Conservation (phyloP, 495 filamentous ascomycete genomes). For the Glarea lozoyensis region DNA sequence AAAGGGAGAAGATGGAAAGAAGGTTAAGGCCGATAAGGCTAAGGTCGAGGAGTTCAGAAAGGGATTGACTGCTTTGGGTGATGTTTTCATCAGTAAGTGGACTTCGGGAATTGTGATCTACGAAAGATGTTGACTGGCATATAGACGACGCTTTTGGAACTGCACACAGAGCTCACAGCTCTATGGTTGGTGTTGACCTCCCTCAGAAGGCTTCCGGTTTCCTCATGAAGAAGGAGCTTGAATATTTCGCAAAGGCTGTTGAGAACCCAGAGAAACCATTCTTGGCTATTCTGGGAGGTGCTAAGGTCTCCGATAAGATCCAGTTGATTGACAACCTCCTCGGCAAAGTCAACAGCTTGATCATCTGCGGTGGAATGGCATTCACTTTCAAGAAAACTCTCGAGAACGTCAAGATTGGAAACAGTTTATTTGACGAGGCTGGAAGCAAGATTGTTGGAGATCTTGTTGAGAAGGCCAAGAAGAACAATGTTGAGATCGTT, state of each 20-base stretch:
- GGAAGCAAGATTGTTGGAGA: conserved; percentile 86
- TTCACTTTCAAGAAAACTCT: conserved; percentile 99
- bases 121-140: not conserved
- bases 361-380: conserved; percentile 97
- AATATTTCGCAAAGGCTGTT: conserved; percentile 97
- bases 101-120: not conserved
- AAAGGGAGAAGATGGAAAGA: conserved; percentile 89
- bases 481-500: conserved; percentile 88
- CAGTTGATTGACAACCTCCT: conserved; percentile 98
- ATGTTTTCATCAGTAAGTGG: conserved; percentile 89
- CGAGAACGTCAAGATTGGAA: conserved; percentile 81
- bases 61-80: conserved; percentile 86
- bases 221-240: conserved; percentile 99
- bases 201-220: conserved; percentile 95
- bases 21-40: conserved; percentile 92
- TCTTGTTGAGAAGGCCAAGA: conserved; percentile 91
- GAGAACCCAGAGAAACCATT: conserved; percentile 91
- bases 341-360: conserved; percentile 90
- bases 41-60: conserved; percentile 90
- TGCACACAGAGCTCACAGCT: conserved; percentile 94
- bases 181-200: conserved; percentile 94
- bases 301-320: conserved; percentile 99
- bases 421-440: conserved; percentile 87
- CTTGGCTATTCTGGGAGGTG: conserved; percentile 95
- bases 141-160: conserved; percentile 97